Base-by-base conservation (phyloP, 1,284 basidiomycete species). In the Pseudozyma tsukubaensis region DNA sequence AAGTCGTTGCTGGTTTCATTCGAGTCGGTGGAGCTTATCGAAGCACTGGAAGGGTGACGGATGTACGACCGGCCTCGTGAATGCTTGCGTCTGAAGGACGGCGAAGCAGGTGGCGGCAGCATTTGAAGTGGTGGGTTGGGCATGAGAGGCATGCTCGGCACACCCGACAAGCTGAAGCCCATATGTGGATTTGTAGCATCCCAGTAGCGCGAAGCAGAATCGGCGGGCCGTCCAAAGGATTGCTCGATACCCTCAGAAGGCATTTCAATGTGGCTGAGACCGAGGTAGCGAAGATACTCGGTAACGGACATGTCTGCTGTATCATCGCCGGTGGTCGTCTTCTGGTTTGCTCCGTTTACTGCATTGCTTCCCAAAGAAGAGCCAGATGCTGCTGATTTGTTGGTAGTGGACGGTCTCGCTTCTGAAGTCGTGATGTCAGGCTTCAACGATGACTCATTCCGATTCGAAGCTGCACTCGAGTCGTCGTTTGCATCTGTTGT, bases 131-230 rank as follows among this genome's bases (percentile, higher is more conserved):
- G 74, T 10, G 79, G 73, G 8, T 72, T 72, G 34, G 79, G 76
- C 73, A 78, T 81, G 32, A 80, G 40, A 2, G 77, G 77, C 74
- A 78, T 72, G 60, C 78, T 80, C 7, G 79, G 79, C 5, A 81
- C 79, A 9, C 79, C 79, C 3, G 72, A 72, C 7, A 79, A 63
- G 37, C 60, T 73, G 64, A 76, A 72, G 35, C 69, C 78, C 63
- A 74, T 71, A 10, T 62, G 59, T 18, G 70, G 54, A 16, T 68
- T 66, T 29, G 62, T 62, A 3, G 63, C 63, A 21, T 76, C 68
- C 69, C 76, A 76, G 35, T 58, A 58, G n/a, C 45, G 56, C 6
- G 63, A 44, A 44, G 50, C 19, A 3, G 54, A 29, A 51, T 39
- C 12, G 14, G 35, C 16, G 35, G 50, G 10, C 21, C 72, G 45